These are phyloP conservation scores for Thoreauomyces humboldtii DNA, from an alignment of 192 early-diverging fungal species.

Conservation along the genomic window DNA sequence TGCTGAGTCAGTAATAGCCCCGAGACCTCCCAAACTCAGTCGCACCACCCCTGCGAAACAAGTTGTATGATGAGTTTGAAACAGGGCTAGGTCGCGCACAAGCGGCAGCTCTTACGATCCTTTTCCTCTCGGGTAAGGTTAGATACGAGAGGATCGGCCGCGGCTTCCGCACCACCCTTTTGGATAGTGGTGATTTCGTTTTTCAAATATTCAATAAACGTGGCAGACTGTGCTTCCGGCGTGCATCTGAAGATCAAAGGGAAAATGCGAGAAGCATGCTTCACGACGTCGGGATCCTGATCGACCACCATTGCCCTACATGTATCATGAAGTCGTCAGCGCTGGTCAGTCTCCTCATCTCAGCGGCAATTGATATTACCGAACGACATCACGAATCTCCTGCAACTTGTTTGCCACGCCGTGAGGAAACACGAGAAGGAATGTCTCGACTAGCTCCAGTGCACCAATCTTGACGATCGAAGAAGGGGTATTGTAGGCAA, in stretches of 20 bases:
- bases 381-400: slow-evolving; percentile 50
- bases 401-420: slow-evolving; percentile 40
- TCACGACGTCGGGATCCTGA: slow-evolving; percentile 36
- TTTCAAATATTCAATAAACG: slow-evolving; percentile 48
- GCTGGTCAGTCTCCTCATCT: background rate
- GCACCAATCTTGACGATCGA: slow-evolving; percentile 48
- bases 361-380: slow-evolving; percentile 18
- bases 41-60: slow-evolving; percentile 38
- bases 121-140: slow-evolving; percentile 37
- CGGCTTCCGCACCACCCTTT: slow-evolving; percentile 36
- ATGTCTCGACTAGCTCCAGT: slow-evolving; percentile 50
- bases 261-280: slow-evolving; percentile 46
- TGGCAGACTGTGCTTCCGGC: slow-evolving; percentile 26
- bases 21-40: slow-evolving; percentile 32
- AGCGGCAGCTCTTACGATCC: slow-evolving; percentile 26
- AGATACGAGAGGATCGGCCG: slow-evolving; percentile 48
- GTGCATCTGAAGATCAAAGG: slow-evolving; percentile 49
- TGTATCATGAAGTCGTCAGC: too few relatives aligned
- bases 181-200: slow-evolving; percentile 42
- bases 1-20: slow-evolving; percentile 32
- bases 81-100: background rate
- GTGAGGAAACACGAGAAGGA: slow-evolving; percentile 53
- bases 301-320: slow-evolving; percentile 41
- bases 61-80: too few relatives aligned
- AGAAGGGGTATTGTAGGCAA: slow-evolving; percentile 50